Conservation (phyloP, 2,329 filamentous ascomycete genomes). For the Herpotrichia juniperi region DNA sequence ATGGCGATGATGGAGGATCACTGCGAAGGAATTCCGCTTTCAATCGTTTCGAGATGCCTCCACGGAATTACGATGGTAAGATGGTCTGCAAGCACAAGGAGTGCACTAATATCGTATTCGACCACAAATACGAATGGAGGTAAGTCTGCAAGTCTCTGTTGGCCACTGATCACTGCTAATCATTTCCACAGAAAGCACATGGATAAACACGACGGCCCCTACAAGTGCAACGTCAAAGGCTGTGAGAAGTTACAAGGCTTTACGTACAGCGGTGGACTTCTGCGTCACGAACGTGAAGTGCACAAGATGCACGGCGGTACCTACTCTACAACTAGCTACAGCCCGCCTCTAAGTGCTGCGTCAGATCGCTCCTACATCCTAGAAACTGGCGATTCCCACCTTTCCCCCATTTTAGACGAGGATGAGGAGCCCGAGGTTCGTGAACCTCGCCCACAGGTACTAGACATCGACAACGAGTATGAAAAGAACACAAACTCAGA, state of each 20-base stretch:
- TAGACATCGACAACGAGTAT: too few species aligned
- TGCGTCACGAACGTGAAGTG: slow-evolving; percentile 91
- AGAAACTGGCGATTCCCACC: too few species aligned
- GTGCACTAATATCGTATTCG: slow-evolving; percentile 74
- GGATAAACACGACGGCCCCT: slow-evolving; percentile 96
- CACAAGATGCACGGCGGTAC: slow-evolving; percentile 89
- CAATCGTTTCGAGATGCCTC: slow-evolving; percentile 56
- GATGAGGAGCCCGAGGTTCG: too few species aligned
- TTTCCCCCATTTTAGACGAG: too few species aligned
- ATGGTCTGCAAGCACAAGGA: slow-evolving; percentile 73
- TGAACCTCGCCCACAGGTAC: too few species aligned
- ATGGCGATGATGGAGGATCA: background rate
- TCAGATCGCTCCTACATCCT: too few species aligned
- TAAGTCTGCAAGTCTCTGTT: slow-evolving; percentile 59
- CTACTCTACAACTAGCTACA: too few species aligned
- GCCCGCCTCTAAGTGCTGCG: too few species aligned
- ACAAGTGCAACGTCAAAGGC: slow-evolving; percentile 80
- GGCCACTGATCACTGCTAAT: slow-evolving; percentile 20
- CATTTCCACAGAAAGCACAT: slow-evolving; percentile 78
- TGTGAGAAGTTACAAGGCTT: slow-evolving; percentile 94
- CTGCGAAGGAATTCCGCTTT: background rate
- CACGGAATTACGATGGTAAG: slow-evolving; percentile 72
- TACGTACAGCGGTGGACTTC: slow-evolving; percentile 88
- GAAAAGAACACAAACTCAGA: too few species aligned
- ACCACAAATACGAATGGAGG: slow-evolving; percentile 93